phyloP scores from a whole-genome alignment of 768 basidiomycete species.

The Russula earlei region DNA sequence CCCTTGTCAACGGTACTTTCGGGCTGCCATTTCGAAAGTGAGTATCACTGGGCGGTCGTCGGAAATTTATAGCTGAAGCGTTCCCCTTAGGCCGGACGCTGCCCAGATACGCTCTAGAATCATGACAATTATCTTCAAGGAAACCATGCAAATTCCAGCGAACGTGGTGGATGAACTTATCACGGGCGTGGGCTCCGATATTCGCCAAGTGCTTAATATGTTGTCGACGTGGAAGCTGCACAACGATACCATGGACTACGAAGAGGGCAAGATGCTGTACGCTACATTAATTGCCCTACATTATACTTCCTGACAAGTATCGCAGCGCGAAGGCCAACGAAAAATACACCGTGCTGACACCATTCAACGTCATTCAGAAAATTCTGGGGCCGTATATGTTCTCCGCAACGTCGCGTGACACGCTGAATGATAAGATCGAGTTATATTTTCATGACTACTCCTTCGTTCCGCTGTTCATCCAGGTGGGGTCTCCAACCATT shows the following conservation, averaged over 20 bases:
- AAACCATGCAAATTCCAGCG: conserved; percentile 85
- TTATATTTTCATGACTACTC: conserved; percentile 94
- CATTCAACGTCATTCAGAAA: conserved; percentile 86
- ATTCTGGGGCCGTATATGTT: conserved; percentile 89
- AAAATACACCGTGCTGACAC: conserved; percentile 84
- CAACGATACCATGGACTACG: conserved; percentile 72
- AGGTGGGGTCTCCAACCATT: conserved; percentile 40
- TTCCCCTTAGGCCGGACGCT: conserved; percentile 56
- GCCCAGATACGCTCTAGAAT: conserved; percentile 75
- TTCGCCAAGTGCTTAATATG: conserved; percentile 97
- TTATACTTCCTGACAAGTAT: neutral
- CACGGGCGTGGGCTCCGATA: conserved; percentile 83
- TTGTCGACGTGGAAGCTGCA: conserved; percentile 95
- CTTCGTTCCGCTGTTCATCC: conserved; percentile 91
- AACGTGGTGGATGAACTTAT: conserved; percentile 92
- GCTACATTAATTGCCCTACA: conserved; percentile 25
- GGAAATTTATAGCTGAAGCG: neutral
- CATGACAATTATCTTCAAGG: conserved; percentile 83
- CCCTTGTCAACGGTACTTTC: conserved; percentile 62
- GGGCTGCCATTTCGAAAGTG: conserved; percentile 72
- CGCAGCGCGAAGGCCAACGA: conserved; percentile 67
- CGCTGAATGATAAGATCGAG: conserved; percentile 87
- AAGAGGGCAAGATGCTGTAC: conserved; percentile 85
- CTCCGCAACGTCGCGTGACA: conserved; percentile 68
- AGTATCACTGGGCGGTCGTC: conserved; percentile 18